phyloP scores from a whole-genome alignment of 805 yeast species.

The Jamesozyma gamospora region DNA sequence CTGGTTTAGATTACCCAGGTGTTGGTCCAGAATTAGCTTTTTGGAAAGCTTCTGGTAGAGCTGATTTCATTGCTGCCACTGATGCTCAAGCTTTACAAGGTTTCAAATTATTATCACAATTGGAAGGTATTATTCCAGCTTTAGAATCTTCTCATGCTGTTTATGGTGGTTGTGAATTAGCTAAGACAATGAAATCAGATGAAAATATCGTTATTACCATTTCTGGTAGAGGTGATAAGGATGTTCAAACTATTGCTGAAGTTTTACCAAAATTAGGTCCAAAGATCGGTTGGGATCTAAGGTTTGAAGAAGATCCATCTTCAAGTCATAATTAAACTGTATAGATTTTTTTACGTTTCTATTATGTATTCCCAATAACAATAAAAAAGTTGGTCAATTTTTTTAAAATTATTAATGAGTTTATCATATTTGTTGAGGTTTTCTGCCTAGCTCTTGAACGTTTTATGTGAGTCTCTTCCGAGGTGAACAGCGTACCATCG shows the following conservation, averaged over 20 bases:
- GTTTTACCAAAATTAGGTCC: constrained; percentile 84
- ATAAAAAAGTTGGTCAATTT: too few relatives aligned
- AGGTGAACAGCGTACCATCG: too few relatives aligned
- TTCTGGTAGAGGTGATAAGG: constrained; percentile 99
- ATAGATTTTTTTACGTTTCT: not conserved
- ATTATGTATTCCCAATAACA: too few relatives aligned
- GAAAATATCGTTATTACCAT: constrained; percentile 78
- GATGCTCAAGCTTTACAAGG: constrained; percentile 94
- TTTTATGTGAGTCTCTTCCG: too few relatives aligned
- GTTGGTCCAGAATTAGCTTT: constrained; percentile 96
- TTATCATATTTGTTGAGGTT: too few relatives aligned
- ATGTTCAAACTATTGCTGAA: constrained; percentile 96
- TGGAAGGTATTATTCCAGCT: constrained; percentile 98
- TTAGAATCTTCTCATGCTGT: constrained; percentile 96
- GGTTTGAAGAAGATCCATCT: constrained; percentile 51
- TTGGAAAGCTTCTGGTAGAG: constrained; percentile 94
- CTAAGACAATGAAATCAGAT: constrained; percentile 71
- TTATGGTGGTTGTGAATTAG: constrained; percentile 80
- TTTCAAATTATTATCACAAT: constrained; percentile 76
- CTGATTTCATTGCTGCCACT: constrained; percentile 80
- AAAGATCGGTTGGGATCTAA: constrained; percentile 87
- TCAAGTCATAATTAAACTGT: not conserved
- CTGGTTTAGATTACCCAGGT: constrained; percentile 98
- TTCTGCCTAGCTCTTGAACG: too few relatives aligned
- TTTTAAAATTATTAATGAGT: too few relatives aligned